Conservation (phyloP, 2,329 filamentous ascomycete species). For the Metarhizium brunneum region DNA sequence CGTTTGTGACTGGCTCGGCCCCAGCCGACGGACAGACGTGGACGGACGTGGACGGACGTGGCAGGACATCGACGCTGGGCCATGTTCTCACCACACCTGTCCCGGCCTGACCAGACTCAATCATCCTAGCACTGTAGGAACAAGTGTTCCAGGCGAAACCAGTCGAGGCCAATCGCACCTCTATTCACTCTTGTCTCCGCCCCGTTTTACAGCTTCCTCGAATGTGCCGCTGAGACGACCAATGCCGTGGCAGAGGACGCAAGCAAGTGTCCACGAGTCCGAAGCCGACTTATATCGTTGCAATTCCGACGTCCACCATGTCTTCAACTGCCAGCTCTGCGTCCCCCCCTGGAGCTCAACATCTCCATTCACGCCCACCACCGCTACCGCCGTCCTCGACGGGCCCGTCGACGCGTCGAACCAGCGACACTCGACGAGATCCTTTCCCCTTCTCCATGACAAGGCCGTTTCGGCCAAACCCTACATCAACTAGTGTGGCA, state of each 20-base stretch:
- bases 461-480: slow-evolving; percentile 37
- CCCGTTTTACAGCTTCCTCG: not conserved
- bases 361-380: slow-evolving; percentile 4
- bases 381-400: slow-evolving; percentile 11
- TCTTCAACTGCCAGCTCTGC: slow-evolving; percentile 6
- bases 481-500: slow-evolving; percentile 43
- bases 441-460: slow-evolving; percentile 40
- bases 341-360: slow-evolving; percentile 13
- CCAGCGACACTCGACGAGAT: slow-evolving; percentile 20
- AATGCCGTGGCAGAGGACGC: not conserved
- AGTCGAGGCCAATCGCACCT: not conserved
- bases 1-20: not conserved
- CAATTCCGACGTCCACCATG: not conserved
- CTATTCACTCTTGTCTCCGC: not conserved
- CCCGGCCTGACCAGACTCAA: not conserved
- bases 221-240: not conserved
- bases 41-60: not conserved
- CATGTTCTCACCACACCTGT: not conserved
- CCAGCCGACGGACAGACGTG: not conserved
- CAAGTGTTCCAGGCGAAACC: not conserved
- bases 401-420: slow-evolving; percentile 15
- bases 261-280: not conserved
- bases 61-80: not conserved
- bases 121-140: not conserved
- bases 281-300: not conserved